phyloP scores from a whole-genome alignment of 2,329 filamentous ascomycete species.

The Trichophaea hybrida region DNA sequence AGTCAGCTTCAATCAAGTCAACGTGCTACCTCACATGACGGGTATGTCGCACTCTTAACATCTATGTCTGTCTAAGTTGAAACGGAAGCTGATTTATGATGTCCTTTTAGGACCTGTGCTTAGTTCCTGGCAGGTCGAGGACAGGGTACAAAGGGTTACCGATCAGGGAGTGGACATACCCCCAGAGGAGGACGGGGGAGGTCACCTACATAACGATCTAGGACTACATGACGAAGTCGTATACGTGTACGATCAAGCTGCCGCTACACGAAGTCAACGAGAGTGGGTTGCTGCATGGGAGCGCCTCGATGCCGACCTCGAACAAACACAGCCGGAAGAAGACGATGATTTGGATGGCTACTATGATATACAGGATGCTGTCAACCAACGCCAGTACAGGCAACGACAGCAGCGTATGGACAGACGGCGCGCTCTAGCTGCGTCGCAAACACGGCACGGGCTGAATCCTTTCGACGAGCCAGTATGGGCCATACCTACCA shows the following conservation, averaged over 20 bases:
- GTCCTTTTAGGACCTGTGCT: constrained; percentile 37
- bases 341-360: constrained; percentile 11
- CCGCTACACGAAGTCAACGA: constrained; percentile 3
- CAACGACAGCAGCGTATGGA: constrained; percentile 10
- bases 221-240: not conserved
- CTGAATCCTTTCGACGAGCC: constrained; percentile 14
- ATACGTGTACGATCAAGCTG: not conserved
- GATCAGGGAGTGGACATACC: not conserved
- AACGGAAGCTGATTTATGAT: constrained; percentile 4
- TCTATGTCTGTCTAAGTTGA: not conserved
- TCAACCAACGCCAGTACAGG: not conserved
- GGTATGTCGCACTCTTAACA: constrained; percentile 8
- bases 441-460: constrained; percentile 13
- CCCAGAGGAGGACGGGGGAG: not conserved
- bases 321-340: not conserved
- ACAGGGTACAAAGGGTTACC: constrained; percentile 29
- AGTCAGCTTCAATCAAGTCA: constrained; percentile 75
- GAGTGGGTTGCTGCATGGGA: constrained; percentile 19
- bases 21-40: constrained; percentile 44
- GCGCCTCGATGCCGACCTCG: constrained; percentile 14
- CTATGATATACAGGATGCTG: not conserved
- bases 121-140: constrained; percentile 43
- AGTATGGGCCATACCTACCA: constrained; percentile 18
- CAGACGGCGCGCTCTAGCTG: constrained; percentile 17
- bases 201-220: not conserved